Evolutionary conservation across 2,329 filamentous ascomycete genomes (phyloP).

Genomic region (Aspergillus fijiensis): DNA sequence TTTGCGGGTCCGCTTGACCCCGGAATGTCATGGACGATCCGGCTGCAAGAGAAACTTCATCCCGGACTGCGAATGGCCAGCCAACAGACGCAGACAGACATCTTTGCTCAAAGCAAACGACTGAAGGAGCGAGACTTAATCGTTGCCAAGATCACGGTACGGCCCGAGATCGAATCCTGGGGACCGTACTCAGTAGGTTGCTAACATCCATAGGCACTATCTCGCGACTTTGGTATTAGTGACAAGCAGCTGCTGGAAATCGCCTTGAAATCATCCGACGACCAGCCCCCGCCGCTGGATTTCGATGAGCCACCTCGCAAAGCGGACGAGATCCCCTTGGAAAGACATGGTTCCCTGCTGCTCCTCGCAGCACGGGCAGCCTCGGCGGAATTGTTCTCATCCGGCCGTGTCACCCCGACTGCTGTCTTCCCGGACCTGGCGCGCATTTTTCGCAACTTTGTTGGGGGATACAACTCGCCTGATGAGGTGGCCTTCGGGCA

Average conservation of each 20-base stretch:
- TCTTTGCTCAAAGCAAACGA: constrained; percentile 51
- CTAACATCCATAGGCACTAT: constrained; percentile 45
- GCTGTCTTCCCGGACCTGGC: constrained; percentile 56
- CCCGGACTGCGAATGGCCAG: constrained; percentile 53
- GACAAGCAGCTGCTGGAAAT: constrained; percentile 50
- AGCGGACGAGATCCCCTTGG: constrained; percentile 56
- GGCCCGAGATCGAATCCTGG: neutral
- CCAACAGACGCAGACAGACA: constrained; percentile 50
- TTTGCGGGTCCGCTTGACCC: constrained; percentile 36
- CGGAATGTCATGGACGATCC: constrained; percentile 46
- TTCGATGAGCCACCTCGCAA: constrained; percentile 57
- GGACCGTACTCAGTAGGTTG: neutral
- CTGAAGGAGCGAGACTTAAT: constrained; percentile 56
- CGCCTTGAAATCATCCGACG: constrained; percentile 41
- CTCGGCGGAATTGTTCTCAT: constrained; percentile 50
- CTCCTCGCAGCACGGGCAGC: constrained; percentile 55
- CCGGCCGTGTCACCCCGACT: constrained; percentile 40
- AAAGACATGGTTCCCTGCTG: constrained; percentile 55
- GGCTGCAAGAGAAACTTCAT: constrained; percentile 59
- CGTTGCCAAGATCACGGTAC: constrained; percentile 56
- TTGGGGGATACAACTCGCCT: constrained; percentile 44
- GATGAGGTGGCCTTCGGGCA: constrained; percentile 44
- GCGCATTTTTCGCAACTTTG: constrained; percentile 52
- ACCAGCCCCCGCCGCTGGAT: constrained; percentile 44
- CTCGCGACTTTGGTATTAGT: constrained; percentile 54